Evolutionary conservation across 371 early-diverging fungal species (phyloP).

Genomic region (Agmasoma carcini): DNA sequence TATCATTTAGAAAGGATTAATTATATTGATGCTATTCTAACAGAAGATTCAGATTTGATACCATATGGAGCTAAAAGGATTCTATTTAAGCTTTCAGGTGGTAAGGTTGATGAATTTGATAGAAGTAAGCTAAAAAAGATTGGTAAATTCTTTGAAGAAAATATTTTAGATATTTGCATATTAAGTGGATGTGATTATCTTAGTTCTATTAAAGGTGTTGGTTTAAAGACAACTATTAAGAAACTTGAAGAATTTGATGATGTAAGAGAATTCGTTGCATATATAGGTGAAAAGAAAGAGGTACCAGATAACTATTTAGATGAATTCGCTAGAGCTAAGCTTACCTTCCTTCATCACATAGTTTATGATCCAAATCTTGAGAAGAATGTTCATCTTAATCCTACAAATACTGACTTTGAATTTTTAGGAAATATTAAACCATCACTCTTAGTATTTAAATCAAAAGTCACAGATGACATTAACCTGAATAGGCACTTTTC

Average conservation of each 20-base stretch:
- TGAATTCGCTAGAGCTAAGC: conserved; percentile 37
- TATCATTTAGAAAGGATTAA: conserved; percentile 63
- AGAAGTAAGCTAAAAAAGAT: conserved; percentile 28
- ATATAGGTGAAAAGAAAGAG: conserved; percentile 14
- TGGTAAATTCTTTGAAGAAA: conserved; percentile 29
- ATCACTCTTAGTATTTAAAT: conserved; percentile 26
- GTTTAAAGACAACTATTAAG: conserved; percentile 65
- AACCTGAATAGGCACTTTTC: background rate
- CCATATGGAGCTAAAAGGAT: conserved; percentile 66
- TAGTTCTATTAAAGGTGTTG: conserved; percentile 65
- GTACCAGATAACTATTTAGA: conserved; percentile 39
- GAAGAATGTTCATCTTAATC: conserved; percentile 32
- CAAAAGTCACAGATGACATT: background rate
- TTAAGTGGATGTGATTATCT: conserved; percentile 88
- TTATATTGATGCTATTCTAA: conserved; percentile 64
- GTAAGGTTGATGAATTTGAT: conserved; percentile 35
- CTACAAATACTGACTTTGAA: background rate
- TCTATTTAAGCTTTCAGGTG: conserved; percentile 47
- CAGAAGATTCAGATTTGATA: conserved; percentile 88
- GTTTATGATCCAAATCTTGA: conserved; percentile 47
- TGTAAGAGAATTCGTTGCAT: conserved; percentile 29
- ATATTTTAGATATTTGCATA: conserved; percentile 74
- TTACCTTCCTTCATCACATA: conserved; percentile 50
- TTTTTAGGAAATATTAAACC: conserved; percentile 38
- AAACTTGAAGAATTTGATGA: conserved; percentile 54